Evolutionary conservation across 2,329 filamentous ascomycete genomes (phyloP).

Genomic region (Fusarium sp.): DNA sequence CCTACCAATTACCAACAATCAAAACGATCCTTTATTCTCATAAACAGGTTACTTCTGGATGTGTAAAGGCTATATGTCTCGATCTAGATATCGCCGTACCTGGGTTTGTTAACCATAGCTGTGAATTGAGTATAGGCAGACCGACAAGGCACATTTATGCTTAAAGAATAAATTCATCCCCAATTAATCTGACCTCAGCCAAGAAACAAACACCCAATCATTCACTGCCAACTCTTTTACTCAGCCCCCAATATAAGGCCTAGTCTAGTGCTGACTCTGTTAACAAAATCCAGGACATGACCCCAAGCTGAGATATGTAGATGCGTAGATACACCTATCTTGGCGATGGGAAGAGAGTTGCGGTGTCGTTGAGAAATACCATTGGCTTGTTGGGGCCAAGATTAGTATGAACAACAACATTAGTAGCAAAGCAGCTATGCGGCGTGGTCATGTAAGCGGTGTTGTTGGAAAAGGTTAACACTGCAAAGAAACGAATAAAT

Average conservation of each 20-base stretch:
- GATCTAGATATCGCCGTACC: not conserved
- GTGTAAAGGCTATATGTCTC: too few species aligned
- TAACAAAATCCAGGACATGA: slow-evolving; percentile 1
- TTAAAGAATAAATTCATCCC: not conserved
- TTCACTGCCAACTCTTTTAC: slow-evolving; percentile 10
- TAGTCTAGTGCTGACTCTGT: slow-evolving; percentile 24
- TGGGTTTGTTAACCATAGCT: not conserved
- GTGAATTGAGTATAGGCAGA: not conserved
- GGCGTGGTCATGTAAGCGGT: slow-evolving; percentile 16
- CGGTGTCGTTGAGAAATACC: not conserved
- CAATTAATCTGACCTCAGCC: slow-evolving; percentile 24
- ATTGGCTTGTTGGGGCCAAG: slow-evolving; percentile 3
- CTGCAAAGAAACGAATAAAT: not conserved
- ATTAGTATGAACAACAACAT: not conserved
- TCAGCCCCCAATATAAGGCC: not conserved
- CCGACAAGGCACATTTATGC: not conserved
- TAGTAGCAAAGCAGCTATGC: not conserved
- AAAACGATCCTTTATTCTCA: not conserved
- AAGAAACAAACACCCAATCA: slow-evolving; percentile 5
- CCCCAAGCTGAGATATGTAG: not conserved
- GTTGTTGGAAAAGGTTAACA: not conserved
- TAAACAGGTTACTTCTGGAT: not conserved
- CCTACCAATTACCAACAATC: not conserved
- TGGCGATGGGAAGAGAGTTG: not conserved
- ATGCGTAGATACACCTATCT: not conserved